Percentiles rank a stretch among this genome's conserved stretches.
These are phyloP conservation scores for Purpureocillium takamizusanense DNA, from an alignment of 2,329 filamentous ascomycete genomes.

Conservation along the genomic window DNA sequence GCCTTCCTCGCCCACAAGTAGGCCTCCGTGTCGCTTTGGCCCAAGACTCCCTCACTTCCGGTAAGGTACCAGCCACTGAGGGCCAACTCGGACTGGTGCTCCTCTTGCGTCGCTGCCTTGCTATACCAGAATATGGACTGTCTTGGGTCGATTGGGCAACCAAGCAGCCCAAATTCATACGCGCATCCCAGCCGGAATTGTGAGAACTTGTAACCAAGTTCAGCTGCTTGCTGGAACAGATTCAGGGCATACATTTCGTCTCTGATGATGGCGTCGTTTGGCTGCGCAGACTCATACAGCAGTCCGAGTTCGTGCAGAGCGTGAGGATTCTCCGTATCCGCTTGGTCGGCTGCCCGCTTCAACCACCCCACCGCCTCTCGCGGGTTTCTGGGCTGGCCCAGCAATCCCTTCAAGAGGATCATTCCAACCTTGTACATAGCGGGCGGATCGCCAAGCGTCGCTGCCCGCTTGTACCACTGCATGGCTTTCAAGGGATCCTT, in stretches of 20 bases:
- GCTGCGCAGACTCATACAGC: conserved; percentile 53
- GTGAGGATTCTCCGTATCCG: conserved; percentile 85
- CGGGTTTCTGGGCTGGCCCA: conserved; percentile 78
- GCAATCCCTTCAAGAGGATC: conserved; percentile 84
- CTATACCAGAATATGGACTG: conserved; percentile 92
- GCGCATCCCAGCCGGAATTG: conserved; percentile 84
- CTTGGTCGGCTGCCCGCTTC: conserved; percentile 82
- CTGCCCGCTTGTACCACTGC: conserved; percentile 95
- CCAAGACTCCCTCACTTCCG: conserved; percentile 75
- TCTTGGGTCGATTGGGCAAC: conserved; percentile 72
- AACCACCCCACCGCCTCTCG: conserved; percentile 87
- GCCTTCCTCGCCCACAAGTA: conserved; percentile 97
- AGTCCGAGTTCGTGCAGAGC: conserved; percentile 81
- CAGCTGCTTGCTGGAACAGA: conserved; percentile 76
- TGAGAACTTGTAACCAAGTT: conserved; percentile 89
- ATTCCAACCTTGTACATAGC: conserved; percentile 99
- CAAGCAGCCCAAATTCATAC: conserved; percentile 82
- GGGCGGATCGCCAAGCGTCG: conserved; percentile 78
- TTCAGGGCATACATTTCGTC: conserved; percentile 76
- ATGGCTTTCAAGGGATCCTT: conserved; percentile 89
- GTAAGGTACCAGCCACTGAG: conserved; percentile 93
- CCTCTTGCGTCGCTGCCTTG: conserved; percentile 79
- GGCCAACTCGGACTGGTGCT: conserved; percentile 84
- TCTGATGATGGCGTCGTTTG: conserved; percentile 64
- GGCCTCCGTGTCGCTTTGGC: conserved; percentile 90